These are phyloP conservation scores for Lipomyces kockii DNA, from an alignment of 805 yeast species.

Conservation along the genomic window DNA sequence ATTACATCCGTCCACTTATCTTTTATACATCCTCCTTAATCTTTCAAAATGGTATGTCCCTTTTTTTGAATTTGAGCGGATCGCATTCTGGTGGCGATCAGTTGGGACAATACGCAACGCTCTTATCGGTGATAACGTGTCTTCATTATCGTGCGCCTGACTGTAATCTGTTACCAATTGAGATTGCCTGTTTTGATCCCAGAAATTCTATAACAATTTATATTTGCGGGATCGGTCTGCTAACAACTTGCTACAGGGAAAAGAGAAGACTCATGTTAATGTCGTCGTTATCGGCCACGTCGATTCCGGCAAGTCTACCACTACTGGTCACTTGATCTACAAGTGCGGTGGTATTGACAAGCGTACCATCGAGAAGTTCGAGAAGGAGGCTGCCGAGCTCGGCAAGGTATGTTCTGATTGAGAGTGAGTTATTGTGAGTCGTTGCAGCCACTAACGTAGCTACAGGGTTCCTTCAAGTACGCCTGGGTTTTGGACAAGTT, in stretches of 20 bases:
- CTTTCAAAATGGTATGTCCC: conserved; percentile 42
- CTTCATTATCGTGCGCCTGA: no score
- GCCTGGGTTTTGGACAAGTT: conserved; percentile 97
- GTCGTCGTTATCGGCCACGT: conserved; percentile 99
- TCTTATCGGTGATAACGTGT: background rate
- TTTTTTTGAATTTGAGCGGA: background rate
- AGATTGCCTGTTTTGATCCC: no score
- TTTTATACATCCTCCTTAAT: background rate
- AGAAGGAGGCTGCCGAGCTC: conserved; percentile 96
- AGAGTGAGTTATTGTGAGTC: background rate
- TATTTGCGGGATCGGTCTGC: conserved; percentile 4
- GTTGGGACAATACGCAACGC: background rate
- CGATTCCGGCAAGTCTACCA: conserved; percentile 99
- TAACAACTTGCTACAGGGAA: conserved; percentile 28
- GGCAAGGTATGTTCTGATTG: conserved; percentile 50
- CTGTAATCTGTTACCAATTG: background rate
- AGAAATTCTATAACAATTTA: background rate
- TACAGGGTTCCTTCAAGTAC: conserved; percentile 95
- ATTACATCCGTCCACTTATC: conserved; percentile 1
- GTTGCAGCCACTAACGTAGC: background rate
- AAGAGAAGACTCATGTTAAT: conserved; percentile 85
- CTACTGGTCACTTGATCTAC: conserved; percentile 99
- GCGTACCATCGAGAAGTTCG: conserved; percentile 98
- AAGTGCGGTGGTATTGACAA: conserved; percentile 98
- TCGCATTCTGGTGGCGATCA: background rate